These are phyloP conservation scores for Leccinum obscurum DNA, from an alignment of 768 basidiomycete genomes.

Conservation along the genomic window DNA sequence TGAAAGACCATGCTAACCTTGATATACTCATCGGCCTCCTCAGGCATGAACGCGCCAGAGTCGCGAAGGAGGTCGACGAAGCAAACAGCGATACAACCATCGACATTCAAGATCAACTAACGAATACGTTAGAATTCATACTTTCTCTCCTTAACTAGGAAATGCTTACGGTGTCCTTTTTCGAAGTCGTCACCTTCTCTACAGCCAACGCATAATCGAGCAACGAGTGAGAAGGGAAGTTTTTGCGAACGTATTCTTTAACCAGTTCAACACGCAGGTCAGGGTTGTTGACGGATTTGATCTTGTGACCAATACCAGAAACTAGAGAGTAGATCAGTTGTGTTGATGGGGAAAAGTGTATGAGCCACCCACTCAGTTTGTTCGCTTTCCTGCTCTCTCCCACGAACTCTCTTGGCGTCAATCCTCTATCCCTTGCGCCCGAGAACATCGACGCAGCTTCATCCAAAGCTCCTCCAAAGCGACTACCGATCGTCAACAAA, in stretches of 20 bases:
- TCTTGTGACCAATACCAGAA: constrained; percentile 99
- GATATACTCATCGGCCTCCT: constrained; percentile 97
- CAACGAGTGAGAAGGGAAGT: constrained; percentile 94
- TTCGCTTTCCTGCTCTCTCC: constrained; percentile 91
- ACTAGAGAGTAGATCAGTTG: constrained; percentile 43
- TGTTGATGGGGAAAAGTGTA: background rate
- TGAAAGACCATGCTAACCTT: constrained; percentile 43
- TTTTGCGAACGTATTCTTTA: constrained; percentile 92
- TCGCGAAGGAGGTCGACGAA: constrained; percentile 94
- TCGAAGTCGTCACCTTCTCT: constrained; percentile 95
- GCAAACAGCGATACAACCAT: constrained; percentile 93
- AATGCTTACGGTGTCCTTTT: constrained; percentile 83
- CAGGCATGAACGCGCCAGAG: constrained; percentile 90
- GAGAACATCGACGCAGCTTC: constrained; percentile 98
- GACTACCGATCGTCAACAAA: constrained; percentile 95
- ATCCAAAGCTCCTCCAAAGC: constrained; percentile 98
- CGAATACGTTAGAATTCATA: background rate
- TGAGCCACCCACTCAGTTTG: constrained; percentile 70
- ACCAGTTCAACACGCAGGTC: constrained; percentile 91
- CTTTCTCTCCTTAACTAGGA: background rate
- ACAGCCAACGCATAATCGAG: constrained; percentile 95
- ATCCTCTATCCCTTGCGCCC: constrained; percentile 82
- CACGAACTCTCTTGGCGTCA: constrained; percentile 98
- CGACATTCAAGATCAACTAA: constrained; percentile 92
- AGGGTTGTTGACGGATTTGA: constrained; percentile 97